Conservation (phyloP, 2,329 filamentous ascomycete genomes). For the Kalmusia sp. region DNA sequence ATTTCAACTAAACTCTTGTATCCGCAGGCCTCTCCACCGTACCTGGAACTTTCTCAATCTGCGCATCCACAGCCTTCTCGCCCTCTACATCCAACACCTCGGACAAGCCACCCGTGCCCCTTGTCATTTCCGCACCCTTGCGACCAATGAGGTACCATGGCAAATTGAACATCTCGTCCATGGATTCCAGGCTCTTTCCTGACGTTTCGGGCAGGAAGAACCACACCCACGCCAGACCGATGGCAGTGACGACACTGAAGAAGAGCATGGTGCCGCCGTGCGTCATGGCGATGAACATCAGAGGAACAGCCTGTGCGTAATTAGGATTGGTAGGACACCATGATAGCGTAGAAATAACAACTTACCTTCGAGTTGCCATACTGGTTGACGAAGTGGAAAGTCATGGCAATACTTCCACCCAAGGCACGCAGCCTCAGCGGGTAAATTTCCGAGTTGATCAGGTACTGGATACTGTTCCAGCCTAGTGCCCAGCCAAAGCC, state of each 20-base stretch:
- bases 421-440: conserved; percentile 76
- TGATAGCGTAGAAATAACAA: not conserved
- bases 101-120: conserved; percentile 38
- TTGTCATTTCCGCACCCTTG: conserved; percentile 44
- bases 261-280: conserved; percentile 78
- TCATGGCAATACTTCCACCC: conserved; percentile 76
- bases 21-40: too few species aligned
- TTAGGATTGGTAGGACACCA: conserved; percentile 5
- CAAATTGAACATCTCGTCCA: conserved; percentile 75
- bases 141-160: conserved; percentile 77
- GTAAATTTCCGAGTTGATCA: conserved; percentile 80
- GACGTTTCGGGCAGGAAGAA: conserved; percentile 76
- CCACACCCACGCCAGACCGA: conserved; percentile 75
- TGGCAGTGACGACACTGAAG: conserved; percentile 71
- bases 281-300: conserved; percentile 71
- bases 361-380: conserved; percentile 73
- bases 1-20: too few species aligned
- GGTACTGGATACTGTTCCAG: conserved; percentile 81
- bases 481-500: conserved; percentile 50
- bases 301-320: conserved; percentile 62
- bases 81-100: conserved; percentile 40
- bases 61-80: conserved; percentile 38
- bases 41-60: conserved; percentile 31
- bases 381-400: conserved; percentile 79
- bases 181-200: conserved; percentile 68